phyloP scores from a whole-genome alignment of 192 early-diverging fungal genomes.

The Obelidium mucronatum region DNA sequence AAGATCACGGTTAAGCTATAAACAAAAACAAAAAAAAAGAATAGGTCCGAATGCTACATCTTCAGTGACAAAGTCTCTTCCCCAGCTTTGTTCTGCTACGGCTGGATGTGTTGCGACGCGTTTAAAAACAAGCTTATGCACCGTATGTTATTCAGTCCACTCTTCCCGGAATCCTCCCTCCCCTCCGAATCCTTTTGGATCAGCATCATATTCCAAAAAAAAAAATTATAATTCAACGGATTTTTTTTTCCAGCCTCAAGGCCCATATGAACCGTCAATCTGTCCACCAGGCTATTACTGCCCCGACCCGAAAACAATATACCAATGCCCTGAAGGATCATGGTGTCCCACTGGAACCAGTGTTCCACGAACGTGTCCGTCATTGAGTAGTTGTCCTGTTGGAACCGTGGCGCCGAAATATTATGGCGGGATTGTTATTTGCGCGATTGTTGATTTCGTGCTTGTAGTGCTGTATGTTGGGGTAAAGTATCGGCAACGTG shows the following conservation, averaged over 20 bases:
- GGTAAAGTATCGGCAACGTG: not conserved
- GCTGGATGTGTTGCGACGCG: constrained; percentile 4
- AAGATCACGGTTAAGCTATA: too few species aligned
- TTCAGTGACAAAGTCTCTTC: constrained; percentile 1
- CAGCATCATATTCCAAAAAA: not conserved
- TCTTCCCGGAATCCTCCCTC: not conserved
- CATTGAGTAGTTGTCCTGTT: constrained; percentile 11
- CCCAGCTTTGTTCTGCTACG: constrained; percentile 19
- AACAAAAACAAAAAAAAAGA: too few species aligned
- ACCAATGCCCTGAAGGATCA: not conserved
- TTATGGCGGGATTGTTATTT: constrained; percentile 25
- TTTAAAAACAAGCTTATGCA: not conserved
- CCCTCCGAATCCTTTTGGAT: not conserved
- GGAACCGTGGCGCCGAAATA: constrained; percentile 11
- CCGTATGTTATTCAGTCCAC: not conserved
- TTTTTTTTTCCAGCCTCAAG: constrained; percentile 47
- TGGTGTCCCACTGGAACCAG: constrained; percentile 11
- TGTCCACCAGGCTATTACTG: constrained; percentile 7
- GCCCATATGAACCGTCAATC: constrained; percentile 43
- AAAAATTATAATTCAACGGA: not conserved
- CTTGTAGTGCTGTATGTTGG: constrained; percentile 5
- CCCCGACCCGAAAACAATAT: not conserved
- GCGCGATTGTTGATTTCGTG: constrained; percentile 20
- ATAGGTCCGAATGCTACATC: constrained; percentile 28
- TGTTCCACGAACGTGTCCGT: constrained; percentile 3